phyloP scores from a whole-genome alignment of 805 yeast species.

The Cyberlindnera xishuangbannaensis region DNA sequence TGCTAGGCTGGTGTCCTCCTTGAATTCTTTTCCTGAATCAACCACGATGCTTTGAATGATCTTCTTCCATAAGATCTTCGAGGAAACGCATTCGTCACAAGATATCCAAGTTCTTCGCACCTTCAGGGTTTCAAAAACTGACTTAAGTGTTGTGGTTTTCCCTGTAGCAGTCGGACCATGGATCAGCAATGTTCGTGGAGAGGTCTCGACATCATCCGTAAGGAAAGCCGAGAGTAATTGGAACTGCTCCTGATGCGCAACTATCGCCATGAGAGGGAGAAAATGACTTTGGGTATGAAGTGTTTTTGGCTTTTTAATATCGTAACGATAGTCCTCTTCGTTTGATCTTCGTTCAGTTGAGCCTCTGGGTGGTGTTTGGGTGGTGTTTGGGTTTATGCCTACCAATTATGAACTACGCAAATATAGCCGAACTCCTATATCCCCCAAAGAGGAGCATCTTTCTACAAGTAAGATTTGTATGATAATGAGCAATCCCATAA shows the following conservation, averaged over 20 bases:
- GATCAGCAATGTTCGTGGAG: slow-evolving; percentile 9
- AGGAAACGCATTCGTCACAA: slow-evolving; percentile 24
- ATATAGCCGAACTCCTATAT: too few species aligned
- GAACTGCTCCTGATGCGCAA: slow-evolving; percentile 16
- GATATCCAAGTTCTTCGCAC: slow-evolving; percentile 17
- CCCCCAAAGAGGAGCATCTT: too few species aligned
- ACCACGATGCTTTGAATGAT: slow-evolving; percentile 8
- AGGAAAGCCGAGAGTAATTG: slow-evolving; percentile 16
- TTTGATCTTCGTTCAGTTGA: too few species aligned
- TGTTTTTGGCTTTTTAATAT: too few species aligned
- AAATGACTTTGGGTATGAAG: too few species aligned
- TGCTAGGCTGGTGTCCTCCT: slow-evolving; percentile 9
- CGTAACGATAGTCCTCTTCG: too few species aligned
- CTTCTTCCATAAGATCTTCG: slow-evolving; percentile 21
- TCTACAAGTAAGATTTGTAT: too few species aligned
- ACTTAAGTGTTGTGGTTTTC: slow-evolving; percentile 15
- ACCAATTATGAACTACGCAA: too few species aligned
- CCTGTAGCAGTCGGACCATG: slow-evolving; percentile 23
- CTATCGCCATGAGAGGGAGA: not conserved
- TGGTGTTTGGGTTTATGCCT: too few species aligned
- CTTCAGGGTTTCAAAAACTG: slow-evolving; percentile 6
- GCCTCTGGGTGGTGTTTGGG: too few species aligned
- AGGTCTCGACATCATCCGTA: slow-evolving; percentile 2
- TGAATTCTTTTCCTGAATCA: slow-evolving; percentile 9
- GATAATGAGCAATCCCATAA: too few species aligned